Percentiles rank a stretch among this genome's conserved stretches.
Evolutionary conservation across 345 rosid genomes (phyloP).

Genomic region (Sisymbrium altissimum): DNA sequence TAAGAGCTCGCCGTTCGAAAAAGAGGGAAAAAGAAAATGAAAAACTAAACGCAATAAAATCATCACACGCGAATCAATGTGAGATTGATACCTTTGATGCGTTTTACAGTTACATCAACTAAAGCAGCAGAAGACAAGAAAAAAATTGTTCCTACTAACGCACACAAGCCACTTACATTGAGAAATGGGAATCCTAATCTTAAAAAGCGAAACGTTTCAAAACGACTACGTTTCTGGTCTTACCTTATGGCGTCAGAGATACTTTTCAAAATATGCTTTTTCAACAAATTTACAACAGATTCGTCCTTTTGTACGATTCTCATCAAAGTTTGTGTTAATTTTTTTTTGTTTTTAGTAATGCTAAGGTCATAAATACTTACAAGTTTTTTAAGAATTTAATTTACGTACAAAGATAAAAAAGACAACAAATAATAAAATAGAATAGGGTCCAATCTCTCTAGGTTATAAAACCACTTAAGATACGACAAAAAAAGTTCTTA

Average conservation of each 20-base stretch:
- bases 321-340: conserved; percentile 24
- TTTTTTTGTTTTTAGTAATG: neutral
- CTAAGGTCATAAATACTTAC: neutral
- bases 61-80: conserved; percentile 37
- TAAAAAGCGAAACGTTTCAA: neutral
- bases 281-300: neutral
- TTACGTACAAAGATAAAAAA: neutral
- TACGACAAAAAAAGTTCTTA: neutral
- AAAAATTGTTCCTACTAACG: neutral
- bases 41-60: conserved; percentile 1
- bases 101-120: conserved; percentile 30
- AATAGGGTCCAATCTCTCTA: neutral
- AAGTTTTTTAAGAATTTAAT: neutral
- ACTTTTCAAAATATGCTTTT: conserved; percentile 10
- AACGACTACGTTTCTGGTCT: conserved; percentile 15
- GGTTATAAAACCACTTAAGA: neutral
- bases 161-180: conserved; percentile 14
- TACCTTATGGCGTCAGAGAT: neutral
- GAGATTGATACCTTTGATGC: conserved; percentile 29
- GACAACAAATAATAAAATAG: neutral
- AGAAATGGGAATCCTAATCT: conserved; percentile 31
- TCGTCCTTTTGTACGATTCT: conserved; percentile 34
- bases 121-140: conserved; percentile 21
- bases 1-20: neutral
- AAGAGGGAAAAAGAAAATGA: too few relatives aligned